phyloP scores from a whole-genome alignment of 495 filamentous ascomycete species.

The Letharia lupina region DNA sequence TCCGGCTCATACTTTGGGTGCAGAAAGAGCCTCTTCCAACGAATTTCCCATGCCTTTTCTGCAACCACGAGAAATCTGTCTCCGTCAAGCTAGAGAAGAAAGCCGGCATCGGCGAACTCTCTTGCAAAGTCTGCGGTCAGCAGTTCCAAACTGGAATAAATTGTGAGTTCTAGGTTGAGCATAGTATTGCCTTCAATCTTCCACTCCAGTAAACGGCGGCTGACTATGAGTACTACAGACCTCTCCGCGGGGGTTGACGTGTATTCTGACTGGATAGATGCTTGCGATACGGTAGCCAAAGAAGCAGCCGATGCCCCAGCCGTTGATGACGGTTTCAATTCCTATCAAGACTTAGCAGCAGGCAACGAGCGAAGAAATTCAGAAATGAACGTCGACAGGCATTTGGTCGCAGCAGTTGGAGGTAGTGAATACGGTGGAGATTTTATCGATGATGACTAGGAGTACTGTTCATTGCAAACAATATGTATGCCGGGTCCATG shows the following conservation, averaged over 20 bases:
- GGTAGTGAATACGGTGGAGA: slow-evolving; percentile 26
- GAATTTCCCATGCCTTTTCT: slow-evolving; percentile 92
- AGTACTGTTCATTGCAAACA: not conserved
- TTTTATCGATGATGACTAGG: slow-evolving; percentile 29
- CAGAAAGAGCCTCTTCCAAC: slow-evolving; percentile 83
- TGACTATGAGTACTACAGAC: slow-evolving; percentile 41
- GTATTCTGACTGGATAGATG: slow-evolving; percentile 97
- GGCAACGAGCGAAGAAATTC: slow-evolving; percentile 27
- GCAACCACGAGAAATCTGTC: slow-evolving; percentile 91
- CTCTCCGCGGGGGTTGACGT: slow-evolving; percentile 87
- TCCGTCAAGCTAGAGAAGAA: slow-evolving; percentile 89
- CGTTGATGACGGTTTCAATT: slow-evolving; percentile 36
- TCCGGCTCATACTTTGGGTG: slow-evolving; percentile 11
- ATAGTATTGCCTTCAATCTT: not conserved
- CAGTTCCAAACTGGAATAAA: slow-evolving; percentile 87
- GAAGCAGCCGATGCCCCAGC: slow-evolving; percentile 39
- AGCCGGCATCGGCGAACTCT: slow-evolving; percentile 67
- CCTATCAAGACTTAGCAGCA: slow-evolving; percentile 21
- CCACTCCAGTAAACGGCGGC: not conserved
- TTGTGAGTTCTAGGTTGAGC: slow-evolving; percentile 50
- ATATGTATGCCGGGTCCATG: not conserved
- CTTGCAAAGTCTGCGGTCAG: slow-evolving; percentile 90
- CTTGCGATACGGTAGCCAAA: slow-evolving; percentile 75
- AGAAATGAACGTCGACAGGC: slow-evolving; percentile 24
- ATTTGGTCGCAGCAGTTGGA: slow-evolving; percentile 23